These are phyloP conservation scores for Globisporangium sylvaticum DNA, from an alignment of 352 stramenopile species.

Conservation along the genomic window DNA sequence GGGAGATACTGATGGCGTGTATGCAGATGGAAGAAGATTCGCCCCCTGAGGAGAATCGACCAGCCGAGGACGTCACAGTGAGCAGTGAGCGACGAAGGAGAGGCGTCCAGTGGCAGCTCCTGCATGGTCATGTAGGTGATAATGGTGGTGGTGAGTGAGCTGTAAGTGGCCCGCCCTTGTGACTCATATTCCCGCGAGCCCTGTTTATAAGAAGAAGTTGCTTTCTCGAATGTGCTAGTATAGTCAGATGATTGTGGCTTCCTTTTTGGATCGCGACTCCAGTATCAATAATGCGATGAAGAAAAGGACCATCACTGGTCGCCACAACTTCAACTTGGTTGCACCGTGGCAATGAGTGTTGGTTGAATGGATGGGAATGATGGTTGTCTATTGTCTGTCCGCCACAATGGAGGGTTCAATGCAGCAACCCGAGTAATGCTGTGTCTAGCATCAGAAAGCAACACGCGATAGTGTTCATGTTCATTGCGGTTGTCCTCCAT, in stretches of 20 bases:
- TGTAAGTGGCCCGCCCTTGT: not conserved
- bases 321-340: not conserved
- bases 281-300: not conserved
- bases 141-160: too few relatives aligned
- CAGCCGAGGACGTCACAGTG: not conserved
- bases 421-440: not conserved
- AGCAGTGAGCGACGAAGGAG: not conserved
- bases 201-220: not conserved
- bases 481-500: too few relatives aligned
- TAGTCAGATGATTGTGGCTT: too few relatives aligned
- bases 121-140: not conserved
- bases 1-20: not conserved
- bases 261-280: too few relatives aligned
- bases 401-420: not conserved
- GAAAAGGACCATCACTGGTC: not conserved
- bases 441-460: not conserved
- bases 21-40: not conserved
- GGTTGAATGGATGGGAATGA: not conserved
- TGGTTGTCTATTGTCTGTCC: not conserved
- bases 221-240: too few relatives aligned
- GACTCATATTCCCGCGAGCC: not conserved
- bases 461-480: too few relatives aligned
- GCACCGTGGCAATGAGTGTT: not conserved
- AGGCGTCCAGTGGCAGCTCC: not conserved
- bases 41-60: not conserved